These are phyloP conservation scores for Amylocarpus encephaloides DNA, from an alignment of 2,329 filamentous ascomycete genomes.

Conservation along the genomic window DNA sequence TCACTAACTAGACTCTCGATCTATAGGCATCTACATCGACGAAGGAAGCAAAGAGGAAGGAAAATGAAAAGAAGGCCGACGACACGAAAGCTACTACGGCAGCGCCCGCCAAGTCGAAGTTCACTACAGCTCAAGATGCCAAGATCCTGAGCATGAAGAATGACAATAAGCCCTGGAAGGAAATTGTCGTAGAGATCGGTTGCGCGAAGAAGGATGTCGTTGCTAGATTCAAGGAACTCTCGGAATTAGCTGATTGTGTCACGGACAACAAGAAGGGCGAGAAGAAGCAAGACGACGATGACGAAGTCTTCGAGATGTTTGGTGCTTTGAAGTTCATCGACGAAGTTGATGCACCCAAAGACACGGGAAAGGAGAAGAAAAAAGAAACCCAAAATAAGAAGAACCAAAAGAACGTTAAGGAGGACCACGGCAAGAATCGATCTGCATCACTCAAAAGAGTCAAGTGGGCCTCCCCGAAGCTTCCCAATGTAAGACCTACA, in stretches of 20 bases:
- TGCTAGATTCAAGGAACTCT: conserved; percentile 3
- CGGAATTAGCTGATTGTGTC: neutral
- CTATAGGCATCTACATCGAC: no score
- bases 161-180: conserved; percentile 22
- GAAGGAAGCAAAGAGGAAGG: no score
- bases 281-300: neutral
- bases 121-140: conserved; percentile 19
- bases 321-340: no score
- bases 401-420: no score
- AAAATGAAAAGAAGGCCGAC: neutral
- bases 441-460: no score
- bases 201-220: conserved; percentile 2
- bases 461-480: neutral
- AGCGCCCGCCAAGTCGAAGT: neutral
- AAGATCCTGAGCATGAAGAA: conserved; percentile 24
- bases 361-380: no score
- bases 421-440: no score
- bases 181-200: conserved; percentile 13
- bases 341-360: no score
- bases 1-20: no score
- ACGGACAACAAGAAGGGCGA: neutral
- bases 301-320: neutral
- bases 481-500: neutral
- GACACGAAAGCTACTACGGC: neutral
- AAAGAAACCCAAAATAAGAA: no score